Evolutionary conservation across 2,329 filamentous ascomycete species (phyloP), one percentile per base, ranked within the genome.

Genomic region (Dothideomycetes sp.): DNA sequence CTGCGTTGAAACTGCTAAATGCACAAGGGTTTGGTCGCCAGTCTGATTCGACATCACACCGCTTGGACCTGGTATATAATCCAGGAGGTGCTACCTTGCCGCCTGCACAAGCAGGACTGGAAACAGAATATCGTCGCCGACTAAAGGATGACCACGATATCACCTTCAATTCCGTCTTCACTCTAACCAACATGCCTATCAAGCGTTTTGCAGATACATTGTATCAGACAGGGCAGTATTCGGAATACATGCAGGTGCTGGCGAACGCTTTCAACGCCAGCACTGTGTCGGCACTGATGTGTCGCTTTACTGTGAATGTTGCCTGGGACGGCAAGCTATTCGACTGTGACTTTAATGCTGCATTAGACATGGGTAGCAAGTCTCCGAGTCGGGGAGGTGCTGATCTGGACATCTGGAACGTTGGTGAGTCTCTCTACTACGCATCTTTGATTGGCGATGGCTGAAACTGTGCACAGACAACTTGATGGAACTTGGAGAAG

Each of bases 111-210:
- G 10, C 32, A n/a, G 8, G 11, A 19, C 16, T 34, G 10, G 32
- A 34, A 16, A 8, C 7, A 10, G 12, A 19, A 22, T 34, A 34
- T 18, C 32, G 32, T 6, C 12, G n/a, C 19, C 32, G 19, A 6
- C 13, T 34, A 10, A 10, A 10, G 15, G 15, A 18, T 17, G 32
- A 34, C 10, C 19, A 34, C 16, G 15, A 13, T 9, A 34, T 34
- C 9, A 34, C 32, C 19, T 34, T 34, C 16, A 19, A 6, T 10
- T 34, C 32, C 8, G 12, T 34, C 10, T 34, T 34, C 32, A 18
- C 19, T 16, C 6, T 34, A 6, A 34, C 32, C 6, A 34, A 34
- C 3, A 34, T 34, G 32, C 32, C 32, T 16, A 34, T 34, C 32
- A 34, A 34, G 16, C 32, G 32, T 9, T 34, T 34, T 16, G 32